Base-by-base conservation (phyloP, 73 alveolate species). In the Paramecium tetraurelia region DNA sequence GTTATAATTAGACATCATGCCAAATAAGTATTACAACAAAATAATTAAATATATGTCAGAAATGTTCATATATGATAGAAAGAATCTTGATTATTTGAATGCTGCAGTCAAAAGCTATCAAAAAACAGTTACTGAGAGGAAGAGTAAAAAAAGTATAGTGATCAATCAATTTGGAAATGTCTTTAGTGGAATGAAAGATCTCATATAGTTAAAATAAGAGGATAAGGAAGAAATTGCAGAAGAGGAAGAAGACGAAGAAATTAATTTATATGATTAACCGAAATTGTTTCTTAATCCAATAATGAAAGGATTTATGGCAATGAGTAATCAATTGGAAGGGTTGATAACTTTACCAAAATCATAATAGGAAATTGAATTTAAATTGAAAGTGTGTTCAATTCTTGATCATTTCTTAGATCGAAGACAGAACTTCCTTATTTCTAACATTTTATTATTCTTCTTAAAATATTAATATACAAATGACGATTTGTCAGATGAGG, bases 221-320 rank as follows among this genome's bases (percentile, higher is more conserved):
- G 57, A 80, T 9, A 59, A 59, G 16, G 53, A 20, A 10, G 44
- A 40, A 24, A 22, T 43, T 48, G 90, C 7, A 80, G 57, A 40
- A 12, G 75, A 80, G 18, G 57, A 41, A 14, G 75, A 80, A 29
- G 57, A 80, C n/a, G 90, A 80, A 24, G 90, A 80, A 16, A 38
- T 40, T n/a, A 80, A 48, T 80, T 46, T 80, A 41, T 80, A 31
- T 80, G 90, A 80, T 46, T 43, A 80, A n/a, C 90, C 90, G 8
- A 27, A 80, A 80, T 80, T 80, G 16, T 80, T 80, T 80, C 10
- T 44, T 0, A 80, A 80, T 43, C 90, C 90, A 6, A 80, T 80
- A 22, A 80, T 80, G 90, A 80, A 58, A 7, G 90, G 90, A 41
- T 80, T 44, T 24, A 80, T 80, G 90, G 16, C 90, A 21, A 14